Conservation (phyloP, 257 asterid species). For the Fraxinus americana region DNA sequence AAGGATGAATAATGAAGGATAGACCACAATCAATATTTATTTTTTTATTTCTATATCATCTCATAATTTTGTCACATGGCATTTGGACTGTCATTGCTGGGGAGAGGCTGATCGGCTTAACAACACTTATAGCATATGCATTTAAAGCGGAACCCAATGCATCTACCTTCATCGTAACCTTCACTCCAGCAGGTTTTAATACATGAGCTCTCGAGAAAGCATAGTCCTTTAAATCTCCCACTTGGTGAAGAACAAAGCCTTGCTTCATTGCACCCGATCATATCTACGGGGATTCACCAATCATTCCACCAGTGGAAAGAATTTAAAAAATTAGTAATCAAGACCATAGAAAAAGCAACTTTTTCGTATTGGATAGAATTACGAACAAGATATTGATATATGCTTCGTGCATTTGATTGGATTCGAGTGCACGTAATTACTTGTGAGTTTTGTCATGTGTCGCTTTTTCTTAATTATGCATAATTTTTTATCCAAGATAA, state of each 20-base stretch:
- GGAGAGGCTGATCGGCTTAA: background rate
- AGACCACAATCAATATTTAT: no score
- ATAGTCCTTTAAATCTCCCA: background rate
- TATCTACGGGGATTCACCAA: constrained; percentile 14
- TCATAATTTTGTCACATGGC: background rate
- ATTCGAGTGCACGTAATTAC: no score
- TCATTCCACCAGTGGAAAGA: background rate
- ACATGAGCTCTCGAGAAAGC: background rate
- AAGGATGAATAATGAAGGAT: no score
- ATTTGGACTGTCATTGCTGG: background rate
- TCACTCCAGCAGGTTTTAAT: background rate
- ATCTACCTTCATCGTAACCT: background rate
- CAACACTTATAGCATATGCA: constrained; percentile 39
- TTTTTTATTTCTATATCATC: no score
- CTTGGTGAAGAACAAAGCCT: background rate
- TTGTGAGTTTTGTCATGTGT: no score
- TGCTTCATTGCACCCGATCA: constrained; percentile 2
- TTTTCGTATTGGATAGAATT: no score
- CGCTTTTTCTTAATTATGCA: no score
- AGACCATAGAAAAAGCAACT: no score
- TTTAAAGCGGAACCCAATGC: background rate
- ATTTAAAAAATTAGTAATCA: background rate
- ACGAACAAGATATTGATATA: no score
- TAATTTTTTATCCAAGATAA: no score
- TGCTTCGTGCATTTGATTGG: no score